Conservation (phyloP, 1,284 basidiomycete species). For the Tremellales sp. region DNA sequence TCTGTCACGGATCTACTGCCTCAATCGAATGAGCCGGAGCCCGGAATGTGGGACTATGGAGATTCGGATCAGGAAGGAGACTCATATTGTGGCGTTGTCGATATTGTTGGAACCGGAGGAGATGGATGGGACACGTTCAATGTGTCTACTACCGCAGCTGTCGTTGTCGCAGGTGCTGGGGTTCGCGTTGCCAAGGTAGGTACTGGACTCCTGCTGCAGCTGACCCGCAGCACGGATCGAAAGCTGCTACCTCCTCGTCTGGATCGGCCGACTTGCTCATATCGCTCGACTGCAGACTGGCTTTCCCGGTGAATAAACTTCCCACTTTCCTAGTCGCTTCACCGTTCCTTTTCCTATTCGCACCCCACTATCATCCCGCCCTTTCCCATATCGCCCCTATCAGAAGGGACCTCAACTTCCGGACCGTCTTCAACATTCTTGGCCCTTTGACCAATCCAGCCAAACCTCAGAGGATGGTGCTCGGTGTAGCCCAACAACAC, state of each 20-base stretch:
- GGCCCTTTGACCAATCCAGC: constrained; percentile 95
- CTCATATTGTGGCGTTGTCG: constrained; percentile 49
- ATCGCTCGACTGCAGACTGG: constrained; percentile 74
- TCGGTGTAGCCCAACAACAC: constrained; percentile 81
- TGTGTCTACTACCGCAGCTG: constrained; percentile 89
- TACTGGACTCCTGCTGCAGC: background rate
- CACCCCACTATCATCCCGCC: constrained; percentile 87
- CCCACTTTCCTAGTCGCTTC: constrained; percentile 54
- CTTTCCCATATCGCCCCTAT: constrained; percentile 80
- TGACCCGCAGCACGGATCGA: constrained; percentile 76
- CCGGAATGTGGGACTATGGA: constrained; percentile 45
- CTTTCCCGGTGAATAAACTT: constrained; percentile 62
- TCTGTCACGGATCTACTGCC: constrained; percentile 50
- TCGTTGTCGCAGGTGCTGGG: constrained; percentile 92
- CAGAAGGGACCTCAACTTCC: constrained; percentile 83
- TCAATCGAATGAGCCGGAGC: constrained; percentile 15
- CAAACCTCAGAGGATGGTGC: constrained; percentile 74
- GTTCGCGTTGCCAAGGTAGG: constrained; percentile 86
- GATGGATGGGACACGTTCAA: constrained; percentile 98
- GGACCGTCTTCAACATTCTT: constrained; percentile 94
- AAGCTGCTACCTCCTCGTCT: constrained; percentile 89
- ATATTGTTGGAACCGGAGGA: constrained; percentile 77
- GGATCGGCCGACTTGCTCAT: constrained; percentile 92
- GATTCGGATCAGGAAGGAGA: constrained; percentile 45
- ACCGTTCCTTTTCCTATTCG: constrained; percentile 90